phyloP scores from a whole-genome alignment of 345 rosid species.

The Salix viminalis region DNA sequence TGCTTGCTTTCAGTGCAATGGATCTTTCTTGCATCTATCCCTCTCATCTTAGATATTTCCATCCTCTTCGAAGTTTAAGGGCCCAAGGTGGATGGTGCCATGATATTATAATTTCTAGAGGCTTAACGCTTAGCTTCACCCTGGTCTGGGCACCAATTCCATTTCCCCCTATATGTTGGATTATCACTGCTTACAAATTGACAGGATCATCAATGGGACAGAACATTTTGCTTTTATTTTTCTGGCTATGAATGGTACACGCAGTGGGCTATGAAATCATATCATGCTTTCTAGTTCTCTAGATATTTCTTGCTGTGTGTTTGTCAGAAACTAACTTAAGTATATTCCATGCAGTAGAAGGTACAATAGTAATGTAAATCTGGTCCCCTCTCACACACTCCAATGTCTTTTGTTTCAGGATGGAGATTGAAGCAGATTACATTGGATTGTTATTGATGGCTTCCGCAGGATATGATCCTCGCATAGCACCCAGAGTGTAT shows the following conservation, averaged over 20 bases:
- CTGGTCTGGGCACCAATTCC: background rate
- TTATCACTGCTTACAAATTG: no score
- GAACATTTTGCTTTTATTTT: no score
- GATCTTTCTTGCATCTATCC: background rate
- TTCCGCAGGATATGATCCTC: conserved; percentile 88
- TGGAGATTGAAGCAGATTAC: conserved; percentile 96
- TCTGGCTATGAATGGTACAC: background rate
- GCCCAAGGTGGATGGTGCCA: background rate
- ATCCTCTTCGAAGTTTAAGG: background rate
- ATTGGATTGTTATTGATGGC: conserved; percentile 76
- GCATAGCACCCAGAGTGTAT: conserved; percentile 69
- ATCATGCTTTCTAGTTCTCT: background rate
- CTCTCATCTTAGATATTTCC: background rate
- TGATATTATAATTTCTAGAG: background rate
- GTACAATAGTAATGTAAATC: background rate
- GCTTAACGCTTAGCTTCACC: background rate
- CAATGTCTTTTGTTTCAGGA: conserved; percentile 32
- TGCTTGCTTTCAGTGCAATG: background rate
- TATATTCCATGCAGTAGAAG: background rate
- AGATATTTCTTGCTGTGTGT: background rate
- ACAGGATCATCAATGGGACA: no score
- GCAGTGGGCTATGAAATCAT: background rate
- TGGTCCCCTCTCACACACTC: background rate
- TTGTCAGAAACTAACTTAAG: background rate
- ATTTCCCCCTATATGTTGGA: no score